Percentiles rank a stretch among this genome's conserved stretches.
phyloP scores from a whole-genome alignment of 2,329 filamentous ascomycete species.

The Colletotrichum abscissum region DNA sequence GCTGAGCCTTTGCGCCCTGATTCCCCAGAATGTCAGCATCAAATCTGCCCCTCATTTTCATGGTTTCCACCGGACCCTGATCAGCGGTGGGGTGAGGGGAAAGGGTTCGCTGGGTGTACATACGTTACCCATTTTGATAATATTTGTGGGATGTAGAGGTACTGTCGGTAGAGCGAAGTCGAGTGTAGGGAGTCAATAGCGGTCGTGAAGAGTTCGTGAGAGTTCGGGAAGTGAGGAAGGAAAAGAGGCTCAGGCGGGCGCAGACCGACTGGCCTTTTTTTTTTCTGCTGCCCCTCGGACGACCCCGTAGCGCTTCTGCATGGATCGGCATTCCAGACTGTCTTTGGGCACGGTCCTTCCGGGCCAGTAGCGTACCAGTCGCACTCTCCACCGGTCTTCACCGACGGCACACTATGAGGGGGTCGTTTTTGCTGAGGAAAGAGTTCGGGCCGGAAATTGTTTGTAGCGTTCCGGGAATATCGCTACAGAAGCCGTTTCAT shows the following conservation, averaged over 20 bases:
- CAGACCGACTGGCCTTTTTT: conserved; percentile 5
- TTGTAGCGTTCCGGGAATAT: background rate
- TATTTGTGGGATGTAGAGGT: background rate
- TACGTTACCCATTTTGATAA: conserved; percentile 38
- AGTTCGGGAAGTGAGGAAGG: background rate
- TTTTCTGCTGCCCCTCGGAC: conserved; percentile 19
- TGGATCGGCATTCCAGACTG: conserved; percentile 28
- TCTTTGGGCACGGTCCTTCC: conserved; percentile 7
- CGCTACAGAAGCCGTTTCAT: conserved; percentile 17
- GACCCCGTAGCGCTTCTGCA: conserved; percentile 25
- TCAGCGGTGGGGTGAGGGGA: conserved; percentile 27
- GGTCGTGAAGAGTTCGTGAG: background rate
- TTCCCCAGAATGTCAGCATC: conserved; percentile 26
- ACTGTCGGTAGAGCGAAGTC: background rate
- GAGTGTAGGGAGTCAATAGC: background rate
- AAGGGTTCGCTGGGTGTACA: conserved; percentile 13
- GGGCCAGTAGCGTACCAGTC: background rate
- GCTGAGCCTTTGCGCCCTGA: conserved; percentile 73
- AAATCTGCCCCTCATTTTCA: conserved; percentile 23
- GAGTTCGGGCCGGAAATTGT: background rate
- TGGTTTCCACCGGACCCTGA: conserved; percentile 34
- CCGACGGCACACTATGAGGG: background rate
- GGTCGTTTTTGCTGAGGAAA: background rate
- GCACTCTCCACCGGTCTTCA: conserved; percentile 16
- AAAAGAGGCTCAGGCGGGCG: conserved; percentile 7